phyloP scores from a whole-genome alignment of 345 rosid genomes.

The Cardamine occulta region DNA sequence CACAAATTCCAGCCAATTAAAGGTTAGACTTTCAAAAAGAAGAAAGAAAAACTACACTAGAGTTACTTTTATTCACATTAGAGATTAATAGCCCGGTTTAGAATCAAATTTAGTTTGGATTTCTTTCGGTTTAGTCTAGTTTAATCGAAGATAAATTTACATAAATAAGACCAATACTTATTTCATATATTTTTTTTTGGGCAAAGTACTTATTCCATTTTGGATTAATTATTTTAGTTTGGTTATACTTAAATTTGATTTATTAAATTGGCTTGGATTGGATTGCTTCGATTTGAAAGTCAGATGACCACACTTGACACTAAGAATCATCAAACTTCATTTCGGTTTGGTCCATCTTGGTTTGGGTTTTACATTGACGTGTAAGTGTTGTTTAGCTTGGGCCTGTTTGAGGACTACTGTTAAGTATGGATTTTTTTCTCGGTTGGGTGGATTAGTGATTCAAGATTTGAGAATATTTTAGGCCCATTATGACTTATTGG shows the following conservation, averaged over 20 bases:
- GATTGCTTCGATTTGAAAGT: neutral
- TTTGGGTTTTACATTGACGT: slow-evolving; percentile 16
- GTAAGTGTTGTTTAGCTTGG: too few relatives aligned
- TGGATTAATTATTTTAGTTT: neutral
- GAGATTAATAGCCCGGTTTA: neutral
- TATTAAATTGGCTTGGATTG: neutral
- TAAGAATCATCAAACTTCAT: neutral
- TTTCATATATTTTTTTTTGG: too few relatives aligned
- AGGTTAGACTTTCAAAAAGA: slow-evolving; percentile 38
- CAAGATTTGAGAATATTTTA: neutral
- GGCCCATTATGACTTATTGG: slow-evolving; percentile 24
- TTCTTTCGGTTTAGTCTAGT: slow-evolving; percentile 6
- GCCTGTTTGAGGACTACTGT: too few relatives aligned
- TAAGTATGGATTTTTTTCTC: too few relatives aligned
- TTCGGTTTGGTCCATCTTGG: slow-evolving; percentile 8
- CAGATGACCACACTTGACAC: neutral
- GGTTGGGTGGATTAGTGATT: slow-evolving; percentile 7
- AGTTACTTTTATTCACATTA: slow-evolving; percentile 7
- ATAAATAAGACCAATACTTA: slow-evolving; percentile 1
- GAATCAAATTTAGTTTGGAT: slow-evolving; percentile 14
- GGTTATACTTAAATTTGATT: neutral
- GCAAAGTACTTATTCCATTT: too few relatives aligned
- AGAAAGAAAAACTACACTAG: slow-evolving; percentile 7
- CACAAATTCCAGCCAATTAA: slow-evolving; percentile 39
- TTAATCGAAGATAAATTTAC: neutral